phyloP scores from a whole-genome alignment of 1,139 yeast genomes.

The Yamadazyma membranifaciens region DNA sequence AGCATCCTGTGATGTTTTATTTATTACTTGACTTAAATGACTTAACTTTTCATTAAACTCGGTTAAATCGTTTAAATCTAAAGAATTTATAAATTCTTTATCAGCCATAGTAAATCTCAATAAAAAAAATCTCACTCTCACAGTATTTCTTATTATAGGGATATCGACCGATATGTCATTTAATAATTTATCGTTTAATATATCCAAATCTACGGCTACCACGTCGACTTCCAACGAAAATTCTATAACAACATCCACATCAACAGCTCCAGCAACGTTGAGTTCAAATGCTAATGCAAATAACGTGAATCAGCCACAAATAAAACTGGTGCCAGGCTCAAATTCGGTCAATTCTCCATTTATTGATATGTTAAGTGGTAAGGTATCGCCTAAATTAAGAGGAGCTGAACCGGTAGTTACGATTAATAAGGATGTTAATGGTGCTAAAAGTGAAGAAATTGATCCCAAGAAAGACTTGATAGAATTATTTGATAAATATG shows the following conservation, averaged over 20 bases:
- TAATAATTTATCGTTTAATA: conserved; percentile 36
- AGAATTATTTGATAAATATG: conserved; percentile 42
- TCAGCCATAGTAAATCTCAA: background rate
- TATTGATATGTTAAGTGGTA: background rate
- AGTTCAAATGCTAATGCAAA: background rate
- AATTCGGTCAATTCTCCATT: background rate
- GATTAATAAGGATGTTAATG: conserved; percentile 15
- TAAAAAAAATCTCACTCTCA: background rate
- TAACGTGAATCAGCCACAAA: background rate
- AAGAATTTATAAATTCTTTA: background rate
- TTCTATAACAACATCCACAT: conserved; percentile 22
- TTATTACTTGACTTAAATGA: background rate
- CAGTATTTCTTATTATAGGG: no score
- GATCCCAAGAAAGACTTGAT: conserved; percentile 28
- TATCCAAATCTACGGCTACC: conserved; percentile 43
- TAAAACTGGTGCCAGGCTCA: background rate
- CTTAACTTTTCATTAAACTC: conserved; percentile 1
- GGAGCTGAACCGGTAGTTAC: conserved; percentile 28
- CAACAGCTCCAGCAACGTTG: background rate
- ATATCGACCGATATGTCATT: conserved; percentile 23
- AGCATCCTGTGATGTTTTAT: background rate
- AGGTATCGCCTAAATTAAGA: conserved; percentile 10
- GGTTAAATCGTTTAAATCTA: conserved; percentile 1
- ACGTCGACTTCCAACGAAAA: conserved; percentile 42
- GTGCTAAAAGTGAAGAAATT: background rate